phyloP scores from a whole-genome alignment of 768 basidiomycete species.

The Auricularia sp. region DNA sequence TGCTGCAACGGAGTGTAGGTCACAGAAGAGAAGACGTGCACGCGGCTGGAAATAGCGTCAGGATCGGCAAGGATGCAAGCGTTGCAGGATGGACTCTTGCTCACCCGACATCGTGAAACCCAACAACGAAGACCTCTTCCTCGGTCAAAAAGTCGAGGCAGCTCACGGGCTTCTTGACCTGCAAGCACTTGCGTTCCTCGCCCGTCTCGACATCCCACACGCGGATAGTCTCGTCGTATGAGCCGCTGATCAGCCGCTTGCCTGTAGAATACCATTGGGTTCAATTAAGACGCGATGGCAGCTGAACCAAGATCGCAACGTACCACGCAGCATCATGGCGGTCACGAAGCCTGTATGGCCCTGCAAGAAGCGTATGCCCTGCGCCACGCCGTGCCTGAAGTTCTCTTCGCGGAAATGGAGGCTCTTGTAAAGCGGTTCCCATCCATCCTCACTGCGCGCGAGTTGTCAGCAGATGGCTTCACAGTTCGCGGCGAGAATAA shows the following conservation, averaged over 20 bases:
- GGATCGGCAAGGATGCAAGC: too few species aligned
- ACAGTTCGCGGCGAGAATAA: not conserved
- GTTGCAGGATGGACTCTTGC: too few species aligned
- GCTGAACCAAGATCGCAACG: not conserved
- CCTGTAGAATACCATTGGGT: constrained; percentile 24
- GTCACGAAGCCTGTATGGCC: constrained; percentile 88
- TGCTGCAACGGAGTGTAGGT: constrained; percentile 80
- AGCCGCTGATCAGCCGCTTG: constrained; percentile 77
- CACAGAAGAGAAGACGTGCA: constrained; percentile 79
- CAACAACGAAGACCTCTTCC: constrained; percentile 80
- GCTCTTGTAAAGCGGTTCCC: constrained; percentile 65
- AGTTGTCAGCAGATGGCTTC: too few species aligned
- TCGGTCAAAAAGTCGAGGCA: constrained; percentile 81
- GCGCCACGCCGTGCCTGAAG: constrained; percentile 65
- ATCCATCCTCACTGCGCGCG: constrained; percentile 11
- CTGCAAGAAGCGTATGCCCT: constrained; percentile 63
- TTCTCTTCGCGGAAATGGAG: constrained; percentile 82
- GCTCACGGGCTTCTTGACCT: constrained; percentile 83
- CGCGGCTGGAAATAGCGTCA: constrained; percentile 42
- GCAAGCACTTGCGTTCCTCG: constrained; percentile 61
- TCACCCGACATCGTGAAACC: constrained; percentile 86
- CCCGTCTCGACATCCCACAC: constrained; percentile 79
- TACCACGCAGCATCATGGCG: constrained; percentile 56
- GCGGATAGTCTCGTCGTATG: constrained; percentile 85
- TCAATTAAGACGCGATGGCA: too few species aligned